Evolutionary conservation across 768 basidiomycete species (phyloP), one percentile per base, ranked within the genome.

Genomic region (Mycena albidolilacea): DNA sequence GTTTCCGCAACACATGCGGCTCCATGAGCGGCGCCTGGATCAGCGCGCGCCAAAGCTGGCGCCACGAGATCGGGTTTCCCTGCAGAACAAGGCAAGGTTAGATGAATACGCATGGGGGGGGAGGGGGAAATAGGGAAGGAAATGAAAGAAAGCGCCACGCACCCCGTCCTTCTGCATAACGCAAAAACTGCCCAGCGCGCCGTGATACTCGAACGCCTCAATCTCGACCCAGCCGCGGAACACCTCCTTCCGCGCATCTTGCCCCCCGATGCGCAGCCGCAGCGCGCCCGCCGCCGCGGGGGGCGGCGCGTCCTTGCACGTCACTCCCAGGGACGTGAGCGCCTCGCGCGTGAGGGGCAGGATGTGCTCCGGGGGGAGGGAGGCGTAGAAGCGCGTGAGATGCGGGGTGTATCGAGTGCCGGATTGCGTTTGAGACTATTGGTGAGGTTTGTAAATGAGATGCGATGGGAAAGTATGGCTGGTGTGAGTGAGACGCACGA

Each of bases 51-150:
- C 93, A 95, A 46, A 95, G 84, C 79, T 89, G 87, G 50, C 93
- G 84, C 94, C 94, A 95, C 54, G 90, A 92, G 62, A 94, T 88
- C 30, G 93, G 94, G 78, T 90, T 93, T 0, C 94, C 94, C 92
- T 94, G 64, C 1, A 70, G 65, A 76, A 30, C 8, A 21, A 35
- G n/a, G 17, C 11, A 46, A 58, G 39, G 54, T 30, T 64, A 68
- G 44, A 19, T 69, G 59, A 17, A 21, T 48, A 63, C 67, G 11
- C 39, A 21, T 38, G 57, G 38, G 10, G 58, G 58, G 14, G 15
- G 43, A 63, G 37, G 30, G 30, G 30, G 30, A 30, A 30, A 30
- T 30, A 30, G 30, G 30, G 30, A 30, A 30, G 30, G 30, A 30
- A 3, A 30, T 15, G 37, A 10, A 38, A 17, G 63, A 62, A 41